A percentile compares a stretch with the other conserved stretches of the same genome.
phyloP scores from a whole-genome alignment of 139 green algal genomes.

The Micractinium sp. region DNA sequence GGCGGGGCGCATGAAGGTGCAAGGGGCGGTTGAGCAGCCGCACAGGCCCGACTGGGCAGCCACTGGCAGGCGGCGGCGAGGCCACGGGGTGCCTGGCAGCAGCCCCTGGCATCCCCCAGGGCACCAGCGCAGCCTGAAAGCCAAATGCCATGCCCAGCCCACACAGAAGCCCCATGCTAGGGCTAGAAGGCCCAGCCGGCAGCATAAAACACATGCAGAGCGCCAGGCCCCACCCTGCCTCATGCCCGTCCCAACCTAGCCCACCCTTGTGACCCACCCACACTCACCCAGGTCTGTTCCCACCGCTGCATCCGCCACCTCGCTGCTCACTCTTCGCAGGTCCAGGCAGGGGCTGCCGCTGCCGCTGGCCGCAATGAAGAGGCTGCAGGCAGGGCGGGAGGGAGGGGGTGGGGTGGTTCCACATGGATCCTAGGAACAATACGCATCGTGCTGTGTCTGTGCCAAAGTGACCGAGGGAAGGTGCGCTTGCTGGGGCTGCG shows the following conservation, averaged over 20 bases:
- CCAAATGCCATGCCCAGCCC: background rate
- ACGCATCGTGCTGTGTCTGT: too few relatives aligned
- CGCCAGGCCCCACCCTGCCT: background rate
- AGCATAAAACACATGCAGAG: too few relatives aligned
- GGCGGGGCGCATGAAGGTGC: too few relatives aligned
- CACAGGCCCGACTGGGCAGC: too few relatives aligned
- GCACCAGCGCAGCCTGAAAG: too few relatives aligned
- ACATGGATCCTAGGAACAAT: too few relatives aligned
- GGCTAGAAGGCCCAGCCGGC: background rate
- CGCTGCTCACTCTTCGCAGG: conserved; percentile 82
- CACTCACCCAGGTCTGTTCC: conserved; percentile 80
- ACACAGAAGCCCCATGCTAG: background rate
- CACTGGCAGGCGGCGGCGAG: too few relatives aligned
- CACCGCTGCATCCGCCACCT: conserved; percentile 73
- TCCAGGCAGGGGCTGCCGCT: conserved; percentile 95
- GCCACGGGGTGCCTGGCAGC: background rate
- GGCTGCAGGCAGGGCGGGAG: conserved; percentile 26
- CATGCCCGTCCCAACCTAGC: background rate
- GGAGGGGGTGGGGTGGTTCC: background rate
- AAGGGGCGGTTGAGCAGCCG: too few relatives aligned
- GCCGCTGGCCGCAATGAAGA: conserved; percentile 88
- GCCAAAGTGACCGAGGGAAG: background rate
- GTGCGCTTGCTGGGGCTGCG: background rate
- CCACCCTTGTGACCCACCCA: background rate
- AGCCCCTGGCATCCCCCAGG: background rate